Evolutionary conservation across 202 grass and related monocot genomes (phyloP), one percentile per base, ranked within the genome.

Genomic region (Musa balbisiana): DNA sequence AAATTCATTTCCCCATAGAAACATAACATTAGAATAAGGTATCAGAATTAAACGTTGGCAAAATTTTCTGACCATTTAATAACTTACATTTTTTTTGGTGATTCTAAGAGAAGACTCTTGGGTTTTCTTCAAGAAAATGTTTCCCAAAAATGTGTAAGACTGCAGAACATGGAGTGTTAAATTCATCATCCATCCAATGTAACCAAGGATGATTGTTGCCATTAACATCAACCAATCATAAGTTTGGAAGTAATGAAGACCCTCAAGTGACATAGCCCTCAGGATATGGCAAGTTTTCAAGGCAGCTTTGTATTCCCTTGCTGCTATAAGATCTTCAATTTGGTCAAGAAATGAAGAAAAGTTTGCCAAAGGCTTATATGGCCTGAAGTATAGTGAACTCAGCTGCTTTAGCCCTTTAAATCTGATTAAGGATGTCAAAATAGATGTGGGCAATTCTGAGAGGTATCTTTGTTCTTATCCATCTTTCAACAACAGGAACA

Each of bases 221-320:
- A 97, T 97, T 78, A 97, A 85, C 90, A 89, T 93, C 72, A 92
- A 85, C 93, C 93, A 97, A 77, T 97, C 93, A 77, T 97, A 97
- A 81, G 93, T 97, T 84, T 97, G 93, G 74, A 97, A 97, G 91
- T 97, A 97, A 80, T 97, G 93, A 68, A 97, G 86, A 68, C 93
- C 93, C 79, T 82, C 76, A 81, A 97, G 88, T 85, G 90, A 85
- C 88, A 97, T 77, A 72, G 75, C 84, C 79, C 88, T 85, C 55
- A 97, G 84, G 71, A 81, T 85, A 85, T 97, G 90, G 56, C 88
- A 89, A 53, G 88, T 64, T 60, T 79, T 80, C 80, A 91, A 77
- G 80, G 93, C 93, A 74, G 80, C 79, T 80, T 87, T 78, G 76
- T 92, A 97, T 60, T 97, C 86, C 73, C 66, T 82, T 83, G 73